phyloP scores from a whole-genome alignment of 306 rosid species.

The Begonia fuchsioides region DNA sequence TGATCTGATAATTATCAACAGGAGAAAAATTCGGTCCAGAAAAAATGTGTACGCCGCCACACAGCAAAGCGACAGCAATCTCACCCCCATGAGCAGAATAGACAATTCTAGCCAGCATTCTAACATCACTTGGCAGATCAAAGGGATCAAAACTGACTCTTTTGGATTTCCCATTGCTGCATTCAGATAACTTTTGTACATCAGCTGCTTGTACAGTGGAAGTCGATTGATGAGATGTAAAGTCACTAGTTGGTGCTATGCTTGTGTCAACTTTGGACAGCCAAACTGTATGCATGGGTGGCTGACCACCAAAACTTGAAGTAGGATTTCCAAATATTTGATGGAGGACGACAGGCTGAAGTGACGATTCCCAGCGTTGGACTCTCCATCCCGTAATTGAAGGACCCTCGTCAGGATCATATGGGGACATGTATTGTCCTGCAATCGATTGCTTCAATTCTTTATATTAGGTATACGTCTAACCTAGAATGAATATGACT shows the following conservation, averaged over 20 bases:
- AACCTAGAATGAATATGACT: neutral
- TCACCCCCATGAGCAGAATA: conserved; percentile 99
- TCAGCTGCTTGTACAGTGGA: conserved; percentile 36
- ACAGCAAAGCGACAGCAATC: conserved; percentile 88
- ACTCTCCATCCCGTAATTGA: conserved; percentile 99
- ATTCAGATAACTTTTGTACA: conserved; percentile 34
- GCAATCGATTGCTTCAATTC: conserved; percentile 12
- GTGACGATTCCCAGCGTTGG: conserved; percentile 99
- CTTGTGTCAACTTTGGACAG: conserved; percentile 78
- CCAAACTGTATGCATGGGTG: conserved; percentile 99
- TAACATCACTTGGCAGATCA: conserved; percentile 97
- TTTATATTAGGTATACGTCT: conserved; percentile 1
- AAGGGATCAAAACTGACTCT: conserved; percentile 82
- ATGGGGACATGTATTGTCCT: conserved; percentile 99
- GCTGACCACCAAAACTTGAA: conserved; percentile 86
- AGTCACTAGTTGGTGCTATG: conserved; percentile 85
- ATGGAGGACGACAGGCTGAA: conserved; percentile 88
- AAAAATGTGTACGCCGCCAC: conserved; percentile 93
- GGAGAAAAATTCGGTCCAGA: conserved; percentile 83
- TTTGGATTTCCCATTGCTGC: conserved; percentile 40
- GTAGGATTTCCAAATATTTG: conserved; percentile 94
- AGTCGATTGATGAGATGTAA: conserved; percentile 52
- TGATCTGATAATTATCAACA: conserved; percentile 89
- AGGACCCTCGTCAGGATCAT: conserved; percentile 99
- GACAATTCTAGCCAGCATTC: conserved; percentile 86